Conservation (phyloP, 176 grass and related monocot species). For the Avena sativa region DNA sequence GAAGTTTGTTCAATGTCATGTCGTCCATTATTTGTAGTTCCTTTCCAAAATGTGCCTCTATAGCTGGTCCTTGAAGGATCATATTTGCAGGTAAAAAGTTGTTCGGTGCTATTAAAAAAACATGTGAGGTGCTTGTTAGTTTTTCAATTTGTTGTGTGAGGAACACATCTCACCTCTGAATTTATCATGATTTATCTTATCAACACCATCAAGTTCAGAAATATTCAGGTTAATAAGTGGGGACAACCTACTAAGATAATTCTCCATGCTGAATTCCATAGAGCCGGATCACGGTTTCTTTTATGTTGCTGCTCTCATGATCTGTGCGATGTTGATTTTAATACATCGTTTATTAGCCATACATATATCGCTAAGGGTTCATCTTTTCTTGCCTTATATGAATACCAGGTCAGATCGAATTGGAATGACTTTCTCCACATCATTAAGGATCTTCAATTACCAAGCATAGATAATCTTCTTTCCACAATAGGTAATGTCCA, state of each 20-base stretch:
- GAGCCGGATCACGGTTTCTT: not conserved
- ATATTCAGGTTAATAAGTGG: constrained; percentile 8
- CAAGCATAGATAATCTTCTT: constrained; percentile 68
- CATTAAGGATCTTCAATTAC: constrained; percentile 63
- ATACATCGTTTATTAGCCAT: not conserved
- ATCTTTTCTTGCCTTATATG: constrained; percentile 54
- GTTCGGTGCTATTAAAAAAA: not conserved
- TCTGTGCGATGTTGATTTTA: not conserved
- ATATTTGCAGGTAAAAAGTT: constrained; percentile 26
- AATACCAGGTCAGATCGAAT: constrained; percentile 73
- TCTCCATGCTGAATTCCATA: not conserved
- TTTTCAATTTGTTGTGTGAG: not conserved
- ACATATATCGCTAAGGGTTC: constrained; percentile 11
- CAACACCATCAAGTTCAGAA: not conserved
- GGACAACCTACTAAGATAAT: not conserved
- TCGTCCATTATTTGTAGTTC: not conserved
- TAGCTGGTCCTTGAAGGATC: constrained; percentile 4
- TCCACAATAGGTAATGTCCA: constrained; percentile 67
- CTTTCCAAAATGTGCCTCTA: not conserved
- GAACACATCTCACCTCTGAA: not conserved
- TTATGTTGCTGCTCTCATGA: constrained; percentile 11
- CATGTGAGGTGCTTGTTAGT: not conserved
- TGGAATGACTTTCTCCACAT: constrained; percentile 82
- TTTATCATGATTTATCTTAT: constrained; percentile 22
- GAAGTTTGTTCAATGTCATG: constrained; percentile 36